These are phyloP conservation scores for Diaporthe sp. DNA, from an alignment of 2,329 filamentous ascomycete species.

Conservation along the genomic window DNA sequence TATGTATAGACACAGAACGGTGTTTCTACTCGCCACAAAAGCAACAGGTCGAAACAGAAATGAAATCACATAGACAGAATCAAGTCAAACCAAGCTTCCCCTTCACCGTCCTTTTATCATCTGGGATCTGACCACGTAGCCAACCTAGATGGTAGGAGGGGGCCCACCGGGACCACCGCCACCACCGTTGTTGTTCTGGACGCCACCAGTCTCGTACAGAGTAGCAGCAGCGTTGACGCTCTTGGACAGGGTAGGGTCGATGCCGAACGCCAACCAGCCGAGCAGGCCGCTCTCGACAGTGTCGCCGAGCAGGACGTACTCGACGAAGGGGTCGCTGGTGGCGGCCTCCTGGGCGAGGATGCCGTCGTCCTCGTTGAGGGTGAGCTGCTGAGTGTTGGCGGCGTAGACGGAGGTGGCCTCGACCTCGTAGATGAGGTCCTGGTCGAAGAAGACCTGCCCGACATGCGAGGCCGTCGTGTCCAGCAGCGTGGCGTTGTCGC, in stretches of 20 bases:
- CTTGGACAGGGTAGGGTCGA: conserved; percentile 53
- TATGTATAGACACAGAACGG: conserved; percentile 3
- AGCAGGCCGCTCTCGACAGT: conserved; percentile 65
- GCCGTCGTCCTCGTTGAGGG: conserved; percentile 50
- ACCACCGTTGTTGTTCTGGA: conserved; percentile 42
- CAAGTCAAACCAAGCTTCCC: neutral
- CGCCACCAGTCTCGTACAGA: conserved; percentile 52
- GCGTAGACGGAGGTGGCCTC: conserved; percentile 62
- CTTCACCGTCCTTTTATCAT: neutral
- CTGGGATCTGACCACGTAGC: neutral
- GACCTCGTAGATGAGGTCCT: conserved; percentile 66
- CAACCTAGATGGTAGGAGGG: conserved; percentile 14
- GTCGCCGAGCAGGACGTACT: conserved; percentile 71
- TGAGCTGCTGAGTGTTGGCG: conserved; percentile 61
- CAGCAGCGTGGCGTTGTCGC: conserved; percentile 61
- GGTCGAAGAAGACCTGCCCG: conserved; percentile 76
- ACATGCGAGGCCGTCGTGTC: conserved; percentile 68
- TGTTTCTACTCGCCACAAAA: neutral
- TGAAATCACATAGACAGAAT: neutral
- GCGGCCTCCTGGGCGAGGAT: conserved; percentile 48
- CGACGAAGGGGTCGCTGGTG: conserved; percentile 53
- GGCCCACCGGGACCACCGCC: conserved; percentile 39
- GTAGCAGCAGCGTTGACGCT: conserved; percentile 50
- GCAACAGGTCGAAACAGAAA: neutral
- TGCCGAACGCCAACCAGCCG: conserved; percentile 67